Evolutionary conservation across 2,329 filamentous ascomycete species (phyloP).

Genomic region (Podosphaera fusca): DNA sequence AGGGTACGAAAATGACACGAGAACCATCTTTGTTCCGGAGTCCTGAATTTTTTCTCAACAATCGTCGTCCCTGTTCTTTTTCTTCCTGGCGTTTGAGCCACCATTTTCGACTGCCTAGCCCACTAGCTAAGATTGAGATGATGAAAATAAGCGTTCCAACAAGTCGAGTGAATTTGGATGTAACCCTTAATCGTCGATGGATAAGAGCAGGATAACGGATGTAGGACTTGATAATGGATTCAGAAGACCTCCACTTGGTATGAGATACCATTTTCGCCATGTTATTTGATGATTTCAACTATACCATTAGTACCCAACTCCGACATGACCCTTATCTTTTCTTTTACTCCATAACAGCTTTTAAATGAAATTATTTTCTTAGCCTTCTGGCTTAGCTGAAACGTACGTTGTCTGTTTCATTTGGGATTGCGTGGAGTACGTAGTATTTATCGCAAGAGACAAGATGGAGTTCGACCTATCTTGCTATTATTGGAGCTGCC

Average conservation of each 20-base stretch:
- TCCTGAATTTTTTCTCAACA: constrained; percentile 80
- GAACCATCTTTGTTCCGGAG: constrained; percentile 86
- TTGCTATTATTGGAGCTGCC: too few species aligned
- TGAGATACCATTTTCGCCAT: constrained; percentile 51
- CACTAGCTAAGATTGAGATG: constrained; percentile 54
- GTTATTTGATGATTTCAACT: not conserved
- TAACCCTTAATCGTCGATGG: constrained; percentile 31
- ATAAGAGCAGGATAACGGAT: constrained; percentile 33
- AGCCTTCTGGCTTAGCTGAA: too few species aligned
- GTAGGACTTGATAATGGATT: constrained; percentile 40
- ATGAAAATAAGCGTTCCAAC: constrained; percentile 55
- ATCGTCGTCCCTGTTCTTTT: constrained; percentile 56
- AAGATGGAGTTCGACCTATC: too few species aligned
- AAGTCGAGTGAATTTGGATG: constrained; percentile 48
- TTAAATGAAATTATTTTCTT: too few species aligned
- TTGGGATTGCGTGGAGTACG: too few species aligned
- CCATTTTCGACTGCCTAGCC: constrained; percentile 58
- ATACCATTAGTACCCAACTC: too few species aligned
- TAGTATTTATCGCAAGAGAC: too few species aligned
- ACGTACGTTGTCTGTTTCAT: too few species aligned
- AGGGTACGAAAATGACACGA: constrained; percentile 83
- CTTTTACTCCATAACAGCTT: too few species aligned
- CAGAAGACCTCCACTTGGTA: constrained; percentile 57
- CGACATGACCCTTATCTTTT: too few species aligned
- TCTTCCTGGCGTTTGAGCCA: constrained; percentile 54